These are phyloP conservation scores for Sphagnurus paluster DNA, from an alignment of 1,284 basidiomycete genomes.

Conservation along the genomic window DNA sequence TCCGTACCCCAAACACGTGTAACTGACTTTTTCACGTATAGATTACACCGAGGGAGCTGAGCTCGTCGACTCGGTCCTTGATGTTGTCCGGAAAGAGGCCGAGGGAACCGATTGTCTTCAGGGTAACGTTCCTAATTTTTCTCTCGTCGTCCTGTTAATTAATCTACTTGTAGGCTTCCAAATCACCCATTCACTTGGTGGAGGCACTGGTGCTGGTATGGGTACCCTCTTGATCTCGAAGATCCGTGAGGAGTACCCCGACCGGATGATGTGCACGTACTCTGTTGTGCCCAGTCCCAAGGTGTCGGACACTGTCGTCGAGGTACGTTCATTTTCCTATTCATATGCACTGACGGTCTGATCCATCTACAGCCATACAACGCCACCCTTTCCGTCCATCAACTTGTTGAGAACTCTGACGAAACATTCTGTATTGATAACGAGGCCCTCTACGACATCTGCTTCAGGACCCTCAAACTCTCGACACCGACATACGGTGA, in stretches of 20 bases:
- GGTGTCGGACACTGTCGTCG: conserved; percentile 97
- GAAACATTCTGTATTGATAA: conserved; percentile 98
- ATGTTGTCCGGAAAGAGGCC: conserved; percentile 86
- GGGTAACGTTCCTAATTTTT: conserved; percentile 43
- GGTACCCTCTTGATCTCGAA: conserved; percentile 90
- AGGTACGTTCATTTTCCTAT: conserved; percentile 45
- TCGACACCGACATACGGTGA: conserved; percentile 94
- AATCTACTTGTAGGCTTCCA: conserved; percentile 77
- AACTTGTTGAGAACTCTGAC: conserved; percentile 96
- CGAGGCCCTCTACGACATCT: conserved; percentile 98
- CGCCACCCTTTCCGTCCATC: conserved; percentile 91
- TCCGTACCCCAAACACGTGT: too few relatives aligned
- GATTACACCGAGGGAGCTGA: conserved; percentile 96
- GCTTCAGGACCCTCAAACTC: conserved; percentile 95
- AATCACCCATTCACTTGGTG: conserved; percentile 95
- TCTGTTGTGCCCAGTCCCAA: conserved; percentile 95
- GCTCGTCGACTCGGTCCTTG: conserved; percentile 91
- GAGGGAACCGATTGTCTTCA: conserved; percentile 94
- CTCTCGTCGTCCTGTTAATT: conserved; percentile 12
- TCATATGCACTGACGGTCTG: neutral
- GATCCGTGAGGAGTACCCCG: conserved; percentile 92
- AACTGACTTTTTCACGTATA: conserved; percentile 29
- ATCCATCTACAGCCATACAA: conserved; percentile 77
- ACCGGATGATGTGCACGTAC: conserved; percentile 98
- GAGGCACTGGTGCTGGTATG: conserved; percentile 95